These are phyloP conservation scores for Tetracladium setigerum DNA, from an alignment of 495 filamentous ascomycete species.

Conservation along the genomic window DNA sequence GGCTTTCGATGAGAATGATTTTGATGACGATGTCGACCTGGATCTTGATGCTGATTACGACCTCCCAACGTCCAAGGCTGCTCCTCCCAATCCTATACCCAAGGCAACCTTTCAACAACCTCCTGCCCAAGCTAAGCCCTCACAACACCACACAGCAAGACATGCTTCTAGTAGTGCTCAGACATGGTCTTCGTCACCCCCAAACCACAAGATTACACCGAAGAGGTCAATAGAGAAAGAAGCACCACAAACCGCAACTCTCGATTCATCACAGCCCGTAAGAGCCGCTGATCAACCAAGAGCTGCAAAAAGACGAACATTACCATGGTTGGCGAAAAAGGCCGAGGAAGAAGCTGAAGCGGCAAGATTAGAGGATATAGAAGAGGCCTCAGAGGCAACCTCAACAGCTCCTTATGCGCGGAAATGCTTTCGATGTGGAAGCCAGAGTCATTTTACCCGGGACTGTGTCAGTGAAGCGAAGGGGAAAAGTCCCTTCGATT, in stretches of 20 bases:
- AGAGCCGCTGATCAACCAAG: conserved; percentile 4
- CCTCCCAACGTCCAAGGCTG: conserved; percentile 22
- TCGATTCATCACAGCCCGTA: background rate
- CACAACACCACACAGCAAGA: background rate
- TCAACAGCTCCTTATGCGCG: background rate
- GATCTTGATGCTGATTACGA: conserved; percentile 53
- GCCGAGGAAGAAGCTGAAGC: conserved; percentile 15
- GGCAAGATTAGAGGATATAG: conserved; percentile 2
- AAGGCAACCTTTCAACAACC: conserved; percentile 11
- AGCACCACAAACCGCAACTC: background rate
- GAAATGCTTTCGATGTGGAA: conserved; percentile 12
- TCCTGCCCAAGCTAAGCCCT: conserved; percentile 23
- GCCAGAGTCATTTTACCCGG: conserved; percentile 2
- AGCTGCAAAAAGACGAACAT: conserved; percentile 15
- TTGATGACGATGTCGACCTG: conserved; percentile 60
- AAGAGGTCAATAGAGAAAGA: background rate
- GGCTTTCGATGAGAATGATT: conserved; percentile 55
- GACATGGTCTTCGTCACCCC: conserved; percentile 21
- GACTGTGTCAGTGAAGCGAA: conserved; percentile 8
- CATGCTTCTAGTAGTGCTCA: conserved; percentile 13
- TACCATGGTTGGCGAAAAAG: conserved; percentile 14
- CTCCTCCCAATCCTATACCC: conserved; percentile 20
- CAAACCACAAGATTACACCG: conserved; percentile 14
- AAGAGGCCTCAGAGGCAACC: conserved; percentile 1
- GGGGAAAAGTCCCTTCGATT: conserved; percentile 6